Base-by-base conservation (phyloP, 179 eudicot genomes). In the Spergularia azorica region DNA sequence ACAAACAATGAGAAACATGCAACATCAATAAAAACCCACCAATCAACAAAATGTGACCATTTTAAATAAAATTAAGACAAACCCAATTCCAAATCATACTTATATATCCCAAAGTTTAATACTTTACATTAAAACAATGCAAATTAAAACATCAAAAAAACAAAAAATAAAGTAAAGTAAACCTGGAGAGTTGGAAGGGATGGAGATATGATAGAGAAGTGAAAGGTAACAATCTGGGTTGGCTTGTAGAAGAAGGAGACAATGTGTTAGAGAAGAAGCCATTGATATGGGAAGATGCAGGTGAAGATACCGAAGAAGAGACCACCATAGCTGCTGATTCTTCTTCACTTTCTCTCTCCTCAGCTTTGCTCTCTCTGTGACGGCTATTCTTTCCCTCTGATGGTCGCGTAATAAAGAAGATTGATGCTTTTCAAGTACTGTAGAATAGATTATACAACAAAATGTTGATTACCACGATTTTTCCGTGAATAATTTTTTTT, bases 251-350 rank as follows among this genome's bases (percentile, higher is more conserved):
- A 59, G 60, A 67, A 38, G 55, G 81, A 78, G 67, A 58, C 58
- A 78, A 81, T 41, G 86, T 70, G 74, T 83, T 78, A 57, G 72
- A 69, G 43, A 83, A 63, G 51, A 74, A 52, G 81, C 67, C 77
- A 70, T 43, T 64, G 48, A 17, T 56, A 70, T 0, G 76, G 21
- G 52, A 80, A 48, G 38, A 50, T 18, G 74, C 12, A 71, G 56
- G 46, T 7, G 72, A 61, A 63, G 79, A 76, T 4, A 80, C 77
- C n/a, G 88, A 76, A 21, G 83, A 75, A 41, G 84, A 65, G 21
- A 79, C 79, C 79, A 76, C 80, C 85, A 79, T 76, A 14, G 48
- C 26, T 38, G 65, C 32, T 38, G 13, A 3, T 52, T 58, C 48
- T 4, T 46, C 13, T 46, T 63, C 8, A 21, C 18, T 10, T 21